These are phyloP conservation scores for Chalciporus piperatus DNA, from an alignment of 768 basidiomycete genomes.

Conservation along the genomic window DNA sequence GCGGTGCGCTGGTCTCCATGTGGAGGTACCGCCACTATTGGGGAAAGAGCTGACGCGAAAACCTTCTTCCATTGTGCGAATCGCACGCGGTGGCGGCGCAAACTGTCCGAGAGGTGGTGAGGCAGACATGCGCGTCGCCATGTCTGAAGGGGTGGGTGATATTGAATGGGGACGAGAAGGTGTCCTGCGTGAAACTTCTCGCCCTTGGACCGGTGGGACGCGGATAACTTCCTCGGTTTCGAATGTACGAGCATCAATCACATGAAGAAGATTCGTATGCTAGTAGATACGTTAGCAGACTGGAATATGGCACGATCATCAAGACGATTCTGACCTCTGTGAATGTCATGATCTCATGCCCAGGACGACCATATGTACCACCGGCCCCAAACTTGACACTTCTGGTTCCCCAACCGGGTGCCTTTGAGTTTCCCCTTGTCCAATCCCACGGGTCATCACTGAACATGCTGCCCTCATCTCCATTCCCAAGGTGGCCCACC, in stretches of 20 bases:
- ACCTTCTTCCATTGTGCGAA: constrained; percentile 55
- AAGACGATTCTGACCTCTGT: constrained; percentile 64
- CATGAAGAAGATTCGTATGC: constrained; percentile 81
- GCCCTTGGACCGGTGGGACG: constrained; percentile 42
- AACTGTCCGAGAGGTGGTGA: constrained; percentile 16
- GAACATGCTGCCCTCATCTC: constrained; percentile 49
- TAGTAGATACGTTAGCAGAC: constrained; percentile 30
- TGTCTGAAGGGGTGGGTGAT: constrained; percentile 12
- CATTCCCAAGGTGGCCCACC: constrained; percentile 33
- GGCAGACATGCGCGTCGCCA: constrained; percentile 4
- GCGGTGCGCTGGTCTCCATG: constrained; percentile 23
- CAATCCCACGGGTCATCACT: constrained; percentile 69
- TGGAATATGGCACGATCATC: neutral
- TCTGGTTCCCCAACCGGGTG: constrained; percentile 81
- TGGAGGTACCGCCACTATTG: constrained; percentile 7
- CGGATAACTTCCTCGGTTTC: constrained; percentile 69
- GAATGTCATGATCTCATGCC: constrained; percentile 81
- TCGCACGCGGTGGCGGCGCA: constrained; percentile 32
- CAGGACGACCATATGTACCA: constrained; percentile 42
- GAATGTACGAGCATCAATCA: constrained; percentile 86
- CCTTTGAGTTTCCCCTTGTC: constrained; percentile 51
- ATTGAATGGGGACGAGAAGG: constrained; percentile 10
- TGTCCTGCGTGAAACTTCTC: constrained; percentile 13
- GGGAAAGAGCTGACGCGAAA: constrained; percentile 40
- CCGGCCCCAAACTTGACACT: constrained; percentile 82